Conservation (phyloP, 2,329 filamentous ascomycete genomes). For the Boeremia exigua region DNA sequence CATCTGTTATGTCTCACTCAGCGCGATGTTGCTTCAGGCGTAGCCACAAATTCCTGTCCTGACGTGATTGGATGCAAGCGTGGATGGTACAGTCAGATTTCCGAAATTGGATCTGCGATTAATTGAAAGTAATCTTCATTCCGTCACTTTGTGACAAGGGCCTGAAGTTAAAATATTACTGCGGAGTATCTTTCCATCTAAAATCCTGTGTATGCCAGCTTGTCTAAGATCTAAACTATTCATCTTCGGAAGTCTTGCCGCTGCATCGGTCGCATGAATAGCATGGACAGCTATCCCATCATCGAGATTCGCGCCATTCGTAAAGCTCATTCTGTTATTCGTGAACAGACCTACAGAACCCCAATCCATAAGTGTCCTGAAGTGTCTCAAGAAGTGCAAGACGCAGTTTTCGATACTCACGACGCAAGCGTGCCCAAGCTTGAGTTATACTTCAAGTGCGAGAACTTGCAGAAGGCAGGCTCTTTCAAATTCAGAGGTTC, state of each 20-base stretch:
- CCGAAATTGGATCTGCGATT: neutral
- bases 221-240: neutral
- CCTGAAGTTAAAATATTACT: neutral
- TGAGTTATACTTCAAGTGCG: conserved; percentile 3
- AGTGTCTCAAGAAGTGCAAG: neutral
- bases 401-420: neutral
- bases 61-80: neutral
- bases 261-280: neutral
- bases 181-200: neutral
- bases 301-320: neutral
- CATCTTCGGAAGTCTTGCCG: neutral
- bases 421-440: neutral
- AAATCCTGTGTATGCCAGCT: neutral
- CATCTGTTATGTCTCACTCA: neutral
- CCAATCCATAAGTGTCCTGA: neutral
- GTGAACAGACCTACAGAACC: neutral
- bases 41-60: neutral
- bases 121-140: neutral
- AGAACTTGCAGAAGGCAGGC: conserved; percentile 1
- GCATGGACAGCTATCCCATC: neutral
- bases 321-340: neutral
- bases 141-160: neutral
- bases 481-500: conserved; percentile 1
- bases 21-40: neutral
- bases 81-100: neutral